phyloP scores from a whole-genome alignment of 176 grass and related monocot species.

The Bothriochloa decipiens region DNA sequence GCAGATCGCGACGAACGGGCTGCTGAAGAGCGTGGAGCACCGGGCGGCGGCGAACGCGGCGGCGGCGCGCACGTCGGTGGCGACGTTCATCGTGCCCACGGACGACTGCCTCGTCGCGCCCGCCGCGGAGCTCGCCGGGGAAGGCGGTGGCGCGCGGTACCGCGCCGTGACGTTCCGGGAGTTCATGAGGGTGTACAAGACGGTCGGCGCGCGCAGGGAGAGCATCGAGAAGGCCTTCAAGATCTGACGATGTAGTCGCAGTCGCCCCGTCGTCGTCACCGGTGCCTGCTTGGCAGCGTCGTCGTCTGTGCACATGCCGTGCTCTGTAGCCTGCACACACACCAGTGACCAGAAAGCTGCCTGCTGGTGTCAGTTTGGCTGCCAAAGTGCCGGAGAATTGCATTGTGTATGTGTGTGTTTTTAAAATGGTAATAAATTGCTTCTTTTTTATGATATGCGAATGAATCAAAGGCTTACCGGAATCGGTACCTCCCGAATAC shows the following conservation, averaged over 20 bases:
- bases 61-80: conserved; percentile 40
- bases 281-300: too few species aligned
- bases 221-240: conserved; percentile 69
- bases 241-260: neutral
- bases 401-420: too few species aligned
- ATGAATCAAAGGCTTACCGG: too few species aligned
- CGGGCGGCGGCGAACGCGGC: conserved; percentile 43
- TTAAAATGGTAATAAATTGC: too few species aligned
- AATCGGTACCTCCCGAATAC: too few species aligned
- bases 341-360: too few species aligned
- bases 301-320: too few species aligned
- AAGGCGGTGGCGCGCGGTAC: conserved; percentile 32
- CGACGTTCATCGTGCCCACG: conserved; percentile 51
- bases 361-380: too few species aligned
- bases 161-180: conserved; percentile 50
- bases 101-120: conserved; percentile 52
- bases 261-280: neutral
- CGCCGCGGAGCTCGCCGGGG: conserved; percentile 25
- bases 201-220: conserved; percentile 52
- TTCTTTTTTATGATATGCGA: too few species aligned
- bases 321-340: too few species aligned
- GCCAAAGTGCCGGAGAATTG: too few species aligned
- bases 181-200: conserved; percentile 56
- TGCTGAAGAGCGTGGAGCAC: conserved; percentile 73
- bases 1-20: conserved; percentile 62